Percentiles rank a stretch among this genome's conserved stretches.
phyloP scores from a whole-genome alignment of 345 rosid species.

The Corchorus capsularis region DNA sequence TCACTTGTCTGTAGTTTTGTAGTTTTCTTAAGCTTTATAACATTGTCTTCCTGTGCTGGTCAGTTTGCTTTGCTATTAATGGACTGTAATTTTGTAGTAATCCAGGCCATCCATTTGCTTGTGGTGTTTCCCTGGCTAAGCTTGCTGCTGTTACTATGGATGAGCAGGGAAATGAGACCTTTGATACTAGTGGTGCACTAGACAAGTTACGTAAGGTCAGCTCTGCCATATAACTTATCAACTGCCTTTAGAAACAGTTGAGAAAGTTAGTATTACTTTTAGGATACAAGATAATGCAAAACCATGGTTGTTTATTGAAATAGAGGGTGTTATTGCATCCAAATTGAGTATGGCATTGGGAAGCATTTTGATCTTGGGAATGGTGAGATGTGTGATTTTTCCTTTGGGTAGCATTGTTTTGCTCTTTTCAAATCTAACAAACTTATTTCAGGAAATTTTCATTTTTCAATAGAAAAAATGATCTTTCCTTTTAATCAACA shows the following conservation, averaged over 20 bases:
- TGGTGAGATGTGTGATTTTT: neutral
- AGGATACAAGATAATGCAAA: neutral
- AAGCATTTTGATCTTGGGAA: neutral
- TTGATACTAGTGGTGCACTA: slow-evolving; percentile 96
- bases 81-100: slow-evolving; percentile 50
- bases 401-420: slow-evolving; percentile 1
- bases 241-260: neutral
- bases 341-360: neutral
- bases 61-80: neutral
- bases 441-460: neutral
- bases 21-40: slow-evolving; percentile 11
- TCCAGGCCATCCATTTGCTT: slow-evolving; percentile 83
- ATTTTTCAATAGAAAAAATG: neutral
- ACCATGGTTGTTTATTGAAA: slow-evolving; percentile 9
- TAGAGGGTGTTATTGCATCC: neutral
- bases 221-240: slow-evolving; percentile 12
- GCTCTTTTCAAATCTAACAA: neutral
- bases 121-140: slow-evolving; percentile 92
- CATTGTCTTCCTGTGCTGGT: neutral
- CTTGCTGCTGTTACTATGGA: slow-evolving; percentile 99
- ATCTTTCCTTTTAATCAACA: neutral
- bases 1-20: slow-evolving; percentile 6
- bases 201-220: slow-evolving; percentile 92
- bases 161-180: slow-evolving; percentile 95
- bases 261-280: neutral